Conservation (phyloP, 2,329 filamentous ascomycete species). For the Fusarium heterosporum region DNA sequence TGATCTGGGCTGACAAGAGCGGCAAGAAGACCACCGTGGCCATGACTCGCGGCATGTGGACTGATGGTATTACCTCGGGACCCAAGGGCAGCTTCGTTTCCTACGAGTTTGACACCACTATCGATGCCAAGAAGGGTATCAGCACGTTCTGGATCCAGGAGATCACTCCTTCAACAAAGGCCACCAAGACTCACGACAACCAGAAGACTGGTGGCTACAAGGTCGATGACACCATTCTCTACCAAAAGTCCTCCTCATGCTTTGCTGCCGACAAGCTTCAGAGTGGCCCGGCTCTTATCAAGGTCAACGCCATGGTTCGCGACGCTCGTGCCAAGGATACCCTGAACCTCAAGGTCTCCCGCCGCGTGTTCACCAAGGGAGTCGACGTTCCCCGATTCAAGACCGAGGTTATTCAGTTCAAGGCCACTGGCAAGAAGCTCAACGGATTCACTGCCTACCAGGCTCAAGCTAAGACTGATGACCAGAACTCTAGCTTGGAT, state of each 20-base stretch:
- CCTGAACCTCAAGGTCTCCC: conserved; percentile 6
- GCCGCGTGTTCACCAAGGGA: conserved; percentile 1
- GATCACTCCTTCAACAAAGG: conserved; percentile 39
- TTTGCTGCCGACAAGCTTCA: neutral
- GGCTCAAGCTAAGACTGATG: neutral
- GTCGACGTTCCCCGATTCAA: conserved; percentile 5
- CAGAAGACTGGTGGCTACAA: conserved; percentile 44
- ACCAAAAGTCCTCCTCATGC: conserved; percentile 46
- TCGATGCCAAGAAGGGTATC: conserved; percentile 46
- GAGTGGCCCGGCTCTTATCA: neutral
- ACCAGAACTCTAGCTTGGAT: neutral
- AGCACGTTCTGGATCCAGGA: conserved; percentile 50
- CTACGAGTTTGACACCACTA: conserved; percentile 47
- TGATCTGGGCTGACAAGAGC: conserved; percentile 28
- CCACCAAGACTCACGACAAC: conserved; percentile 43
- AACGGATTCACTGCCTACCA: conserved; percentile 20
- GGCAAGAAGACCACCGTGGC: conserved; percentile 20
- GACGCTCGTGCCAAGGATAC: conserved; percentile 14
- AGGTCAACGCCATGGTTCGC: conserved; percentile 14
- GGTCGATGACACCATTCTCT: conserved; percentile 46
- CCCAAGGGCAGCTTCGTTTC: conserved; percentile 46
- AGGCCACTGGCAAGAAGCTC: conserved; percentile 30
- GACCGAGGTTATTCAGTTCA: conserved; percentile 10
- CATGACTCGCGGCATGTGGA: neutral
- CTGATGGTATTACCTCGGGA: conserved; percentile 38